These are phyloP conservation scores for Aciculosporium take DNA, from an alignment of 2,329 filamentous ascomycete species.

Conservation along the genomic window DNA sequence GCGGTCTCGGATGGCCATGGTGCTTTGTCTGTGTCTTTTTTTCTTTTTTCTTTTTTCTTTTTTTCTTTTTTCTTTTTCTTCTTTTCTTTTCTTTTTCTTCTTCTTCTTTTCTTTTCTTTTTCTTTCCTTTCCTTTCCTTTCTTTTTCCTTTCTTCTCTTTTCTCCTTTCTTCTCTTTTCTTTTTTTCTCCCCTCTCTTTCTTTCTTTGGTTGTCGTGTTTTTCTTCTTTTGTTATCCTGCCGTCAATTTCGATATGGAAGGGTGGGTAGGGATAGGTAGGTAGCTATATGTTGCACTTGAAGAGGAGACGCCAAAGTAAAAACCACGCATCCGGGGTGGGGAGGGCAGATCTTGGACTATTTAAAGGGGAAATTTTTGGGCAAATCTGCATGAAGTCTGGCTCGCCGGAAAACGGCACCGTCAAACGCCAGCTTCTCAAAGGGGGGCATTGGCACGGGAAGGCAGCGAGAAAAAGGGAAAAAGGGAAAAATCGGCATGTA, in stretches of 20 bases:
- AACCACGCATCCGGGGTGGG: neutral
- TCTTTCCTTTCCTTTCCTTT: neutral
- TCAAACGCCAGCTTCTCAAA: neutral
- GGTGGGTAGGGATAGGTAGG: neutral
- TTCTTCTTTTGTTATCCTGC: neutral
- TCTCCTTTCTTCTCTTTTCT: neutral
- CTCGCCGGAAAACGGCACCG: neutral
- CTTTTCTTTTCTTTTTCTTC: neutral
- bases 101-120: neutral
- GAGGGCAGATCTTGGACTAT: slow-evolving; percentile 3
- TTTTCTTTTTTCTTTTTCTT: too few relatives aligned
- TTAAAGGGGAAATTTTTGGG: slow-evolving; percentile 1
- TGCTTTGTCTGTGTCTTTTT: too few relatives aligned
- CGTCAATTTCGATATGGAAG: neutral
- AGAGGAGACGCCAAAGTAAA: neutral
- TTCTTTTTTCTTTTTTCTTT: neutral
- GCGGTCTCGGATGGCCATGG: slow-evolving; percentile 28
- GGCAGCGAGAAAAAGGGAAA: too few relatives aligned
- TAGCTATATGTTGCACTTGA: slow-evolving; percentile 3
- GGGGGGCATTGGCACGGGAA: too few relatives aligned
- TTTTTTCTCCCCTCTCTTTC: neutral
- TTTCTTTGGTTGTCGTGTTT: neutral
- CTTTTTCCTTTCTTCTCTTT: neutral
- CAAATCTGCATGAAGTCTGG: too few relatives aligned
- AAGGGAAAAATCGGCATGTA: too few relatives aligned